Percentiles rank a stretch among this genome's conserved stretches.
Conservation (phyloP, 345 rosid genomes). For the Erodium maritimum region DNA sequence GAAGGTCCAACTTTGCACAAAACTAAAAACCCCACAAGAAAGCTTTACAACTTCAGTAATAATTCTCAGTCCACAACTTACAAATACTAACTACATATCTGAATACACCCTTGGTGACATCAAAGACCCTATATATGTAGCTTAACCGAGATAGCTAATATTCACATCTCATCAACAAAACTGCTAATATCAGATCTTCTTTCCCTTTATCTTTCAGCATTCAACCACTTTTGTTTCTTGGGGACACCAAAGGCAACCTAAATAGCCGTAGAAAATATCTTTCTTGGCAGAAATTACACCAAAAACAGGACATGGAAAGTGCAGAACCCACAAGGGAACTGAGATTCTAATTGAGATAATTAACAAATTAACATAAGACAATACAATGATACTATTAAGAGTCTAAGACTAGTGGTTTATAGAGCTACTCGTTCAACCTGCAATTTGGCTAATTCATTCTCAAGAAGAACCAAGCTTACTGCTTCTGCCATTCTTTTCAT, state of each 20-base stretch:
- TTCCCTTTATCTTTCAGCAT: neutral
- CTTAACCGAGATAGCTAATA: neutral
- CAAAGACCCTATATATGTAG: neutral
- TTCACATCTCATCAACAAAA: neutral
- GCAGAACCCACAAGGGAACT: neutral
- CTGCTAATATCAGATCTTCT: neutral
- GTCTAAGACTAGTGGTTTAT: neutral
- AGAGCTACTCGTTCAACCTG: neutral
- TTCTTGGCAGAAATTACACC: neutral
- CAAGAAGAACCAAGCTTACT: constrained; percentile 6
- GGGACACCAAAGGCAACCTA: neutral
- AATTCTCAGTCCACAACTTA: neutral
- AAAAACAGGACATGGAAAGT: neutral
- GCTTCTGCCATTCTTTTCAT: constrained; percentile 9
- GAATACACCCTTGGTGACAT: neutral
- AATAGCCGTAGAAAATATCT: neutral
- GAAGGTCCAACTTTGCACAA: neutral
- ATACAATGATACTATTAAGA: neutral
- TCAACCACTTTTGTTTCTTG: neutral
- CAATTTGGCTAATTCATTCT: neutral
- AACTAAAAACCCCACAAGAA: neutral
- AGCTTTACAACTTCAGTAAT: no score
- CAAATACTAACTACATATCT: neutral
- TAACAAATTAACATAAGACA: neutral
- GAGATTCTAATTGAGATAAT: neutral